Evolutionary conservation across 495 filamentous ascomycete species (phyloP).

Genomic region (Talaromyces ruber): DNA sequence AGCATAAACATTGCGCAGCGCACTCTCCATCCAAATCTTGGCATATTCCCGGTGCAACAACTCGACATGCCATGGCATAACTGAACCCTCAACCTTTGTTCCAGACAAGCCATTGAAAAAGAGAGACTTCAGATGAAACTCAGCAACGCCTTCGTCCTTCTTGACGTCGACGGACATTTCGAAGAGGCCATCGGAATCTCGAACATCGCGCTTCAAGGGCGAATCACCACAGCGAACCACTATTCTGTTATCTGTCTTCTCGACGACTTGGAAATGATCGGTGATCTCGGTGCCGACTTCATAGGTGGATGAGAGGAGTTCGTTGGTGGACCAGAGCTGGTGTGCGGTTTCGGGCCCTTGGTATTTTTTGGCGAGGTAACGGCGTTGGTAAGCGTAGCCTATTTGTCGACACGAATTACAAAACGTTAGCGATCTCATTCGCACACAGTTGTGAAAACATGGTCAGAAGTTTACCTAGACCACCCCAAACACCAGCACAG

Average conservation of each 20-base stretch:
- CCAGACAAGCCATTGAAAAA: slow-evolving; percentile 48
- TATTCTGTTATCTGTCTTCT: slow-evolving; percentile 52
- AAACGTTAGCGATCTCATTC: not conserved
- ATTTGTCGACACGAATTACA: not conserved
- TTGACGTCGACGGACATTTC: slow-evolving; percentile 58
- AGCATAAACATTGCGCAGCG: slow-evolving; percentile 20
- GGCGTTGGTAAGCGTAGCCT: slow-evolving; percentile 59
- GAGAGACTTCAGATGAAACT: slow-evolving; percentile 60
- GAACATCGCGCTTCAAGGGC: slow-evolving; percentile 45
- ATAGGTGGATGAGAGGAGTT: slow-evolving; percentile 46
- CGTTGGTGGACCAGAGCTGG: slow-evolving; percentile 54
- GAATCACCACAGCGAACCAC: slow-evolving; percentile 60
- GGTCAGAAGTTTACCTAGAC: slow-evolving; percentile 40
- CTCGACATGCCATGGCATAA: slow-evolving; percentile 47
- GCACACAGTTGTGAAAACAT: not conserved
- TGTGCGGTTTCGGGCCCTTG: slow-evolving; percentile 47
- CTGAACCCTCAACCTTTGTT: slow-evolving; percentile 27
- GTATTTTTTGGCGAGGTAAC: slow-evolving; percentile 54
- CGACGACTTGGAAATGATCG: slow-evolving; percentile 71
- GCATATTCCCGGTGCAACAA: slow-evolving; percentile 58
- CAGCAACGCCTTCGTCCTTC: slow-evolving; percentile 46
- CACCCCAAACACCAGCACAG: slow-evolving; percentile 58
- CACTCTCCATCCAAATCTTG: slow-evolving; percentile 53
- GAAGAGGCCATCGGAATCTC: slow-evolving; percentile 61
- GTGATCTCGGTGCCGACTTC: slow-evolving; percentile 57